Conservation (phyloP, 2,329 filamentous ascomycete genomes). For the Colletotrichum spinosum region DNA sequence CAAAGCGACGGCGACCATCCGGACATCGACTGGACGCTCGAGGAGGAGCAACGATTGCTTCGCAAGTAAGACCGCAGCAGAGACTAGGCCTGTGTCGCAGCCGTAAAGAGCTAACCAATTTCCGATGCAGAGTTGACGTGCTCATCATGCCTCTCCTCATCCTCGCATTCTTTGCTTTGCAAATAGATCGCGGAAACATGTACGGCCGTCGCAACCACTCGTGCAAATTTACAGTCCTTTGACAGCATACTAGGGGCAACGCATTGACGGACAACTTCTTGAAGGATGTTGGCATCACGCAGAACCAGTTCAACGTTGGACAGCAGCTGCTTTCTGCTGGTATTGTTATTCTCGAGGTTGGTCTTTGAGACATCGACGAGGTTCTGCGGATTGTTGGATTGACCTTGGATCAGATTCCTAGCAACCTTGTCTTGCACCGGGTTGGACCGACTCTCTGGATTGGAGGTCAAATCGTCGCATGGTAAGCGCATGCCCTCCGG, state of each 20-base stretch:
- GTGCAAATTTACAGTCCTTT: neutral
- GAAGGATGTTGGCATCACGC: constrained; percentile 60
- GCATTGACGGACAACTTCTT: constrained; percentile 50
- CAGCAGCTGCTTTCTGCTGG: constrained; percentile 62
- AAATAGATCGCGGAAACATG: constrained; percentile 51
- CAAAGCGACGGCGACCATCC: constrained; percentile 20
- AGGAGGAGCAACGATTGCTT: constrained; percentile 44
- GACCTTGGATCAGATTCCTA: constrained; percentile 50
- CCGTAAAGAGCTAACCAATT: neutral
- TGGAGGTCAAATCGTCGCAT: constrained; percentile 56
- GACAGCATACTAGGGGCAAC: constrained; percentile 25
- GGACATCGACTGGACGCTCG: constrained; percentile 41
- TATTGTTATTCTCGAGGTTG: constrained; percentile 56
- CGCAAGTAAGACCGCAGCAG: constrained; percentile 41
- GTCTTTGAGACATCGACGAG: neutral
- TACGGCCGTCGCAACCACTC: constrained; percentile 18
- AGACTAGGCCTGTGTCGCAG: neutral
- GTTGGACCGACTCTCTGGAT: constrained; percentile 61
- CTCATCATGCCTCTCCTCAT: constrained; percentile 59
- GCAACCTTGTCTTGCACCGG: constrained; percentile 59
- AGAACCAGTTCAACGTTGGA: constrained; percentile 64
- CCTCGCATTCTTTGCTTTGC: constrained; percentile 58
- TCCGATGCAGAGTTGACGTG: constrained; percentile 53
- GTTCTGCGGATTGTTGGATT: neutral
- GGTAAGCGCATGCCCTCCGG: constrained; percentile 41